Evolutionary conservation across 2,329 filamentous ascomycete species (phyloP).

Genomic region (Kalmusia sp.): DNA sequence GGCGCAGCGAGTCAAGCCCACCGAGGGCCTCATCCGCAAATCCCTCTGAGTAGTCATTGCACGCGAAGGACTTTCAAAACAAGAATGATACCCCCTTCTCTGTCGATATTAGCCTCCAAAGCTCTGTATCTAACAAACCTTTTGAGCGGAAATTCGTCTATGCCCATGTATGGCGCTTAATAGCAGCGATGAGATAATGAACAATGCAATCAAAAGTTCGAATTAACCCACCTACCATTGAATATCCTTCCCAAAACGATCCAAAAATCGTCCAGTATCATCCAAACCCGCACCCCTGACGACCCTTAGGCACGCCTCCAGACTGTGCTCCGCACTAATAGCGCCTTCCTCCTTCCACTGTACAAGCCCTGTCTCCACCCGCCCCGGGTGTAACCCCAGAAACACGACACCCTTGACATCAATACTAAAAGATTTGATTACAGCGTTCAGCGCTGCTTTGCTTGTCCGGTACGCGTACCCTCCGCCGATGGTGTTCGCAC

Average conservation of each 20-base stretch:
- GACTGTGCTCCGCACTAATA: slow-evolving; percentile 50
- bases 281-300: slow-evolving; percentile 40
- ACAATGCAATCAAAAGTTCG: no score
- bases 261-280: slow-evolving; percentile 51
- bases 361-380: slow-evolving; percentile 55
- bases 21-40: slow-evolving; percentile 69
- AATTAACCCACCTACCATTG: slow-evolving; percentile 44
- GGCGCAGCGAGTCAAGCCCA: slow-evolving; percentile 69
- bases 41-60: slow-evolving; percentile 12
- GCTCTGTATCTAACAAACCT: neutral
- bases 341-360: slow-evolving; percentile 55
- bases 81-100: slow-evolving; percentile 4
- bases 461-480: slow-evolving; percentile 57
- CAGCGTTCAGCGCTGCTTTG: slow-evolving; percentile 56
- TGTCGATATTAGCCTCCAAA: neutral
- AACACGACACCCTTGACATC: slow-evolving; percentile 54
- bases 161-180: neutral
- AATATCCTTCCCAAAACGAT: slow-evolving; percentile 53
- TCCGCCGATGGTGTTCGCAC: slow-evolving; percentile 48
- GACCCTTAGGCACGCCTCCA: slow-evolving; percentile 46
- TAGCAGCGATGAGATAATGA: neutral
- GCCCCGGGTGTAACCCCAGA: slow-evolving; percentile 53
- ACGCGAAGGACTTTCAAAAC: neutral
- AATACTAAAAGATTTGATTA: slow-evolving; percentile 52
- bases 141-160: neutral